Evolutionary conservation across 345 rosid genomes (phyloP).

Genomic region (Durio zibethinus): DNA sequence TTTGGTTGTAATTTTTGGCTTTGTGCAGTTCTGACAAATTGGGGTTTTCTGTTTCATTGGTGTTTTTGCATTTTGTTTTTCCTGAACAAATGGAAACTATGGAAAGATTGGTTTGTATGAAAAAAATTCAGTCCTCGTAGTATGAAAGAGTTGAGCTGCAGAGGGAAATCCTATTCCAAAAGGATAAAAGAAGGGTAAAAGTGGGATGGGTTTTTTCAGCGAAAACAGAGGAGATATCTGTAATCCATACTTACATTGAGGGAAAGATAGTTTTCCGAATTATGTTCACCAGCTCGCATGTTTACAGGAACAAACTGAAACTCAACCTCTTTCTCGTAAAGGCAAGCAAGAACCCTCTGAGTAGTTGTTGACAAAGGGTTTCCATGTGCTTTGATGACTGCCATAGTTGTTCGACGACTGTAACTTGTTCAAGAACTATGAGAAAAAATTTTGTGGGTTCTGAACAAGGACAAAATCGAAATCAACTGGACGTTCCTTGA

Average conservation of each 20-base stretch:
- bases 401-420: conserved; percentile 27
- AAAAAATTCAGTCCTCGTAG: no score
- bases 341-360: conserved; percentile 45
- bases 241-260: conserved; percentile 43
- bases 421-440: background rate
- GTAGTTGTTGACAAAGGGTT: conserved; percentile 40
- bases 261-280: conserved; percentile 46
- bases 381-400: conserved; percentile 46
- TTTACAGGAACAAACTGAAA: conserved; percentile 51
- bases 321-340: conserved; percentile 56
- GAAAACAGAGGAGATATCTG: background rate
- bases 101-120: background rate
- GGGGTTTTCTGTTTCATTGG: background rate
- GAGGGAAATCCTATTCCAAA: no score
- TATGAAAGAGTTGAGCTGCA: no score
- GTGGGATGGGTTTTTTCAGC: no score
- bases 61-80: background rate
- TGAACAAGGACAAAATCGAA: background rate
- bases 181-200: no score
- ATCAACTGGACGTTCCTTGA: no score
- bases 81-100: background rate
- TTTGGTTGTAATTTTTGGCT: background rate
- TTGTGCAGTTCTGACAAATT: background rate
- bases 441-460: background rate
- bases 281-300: conserved; percentile 57